Evolutionary conservation across 345 rosid species (phyloP).

Genomic region (Viola odorata): DNA sequence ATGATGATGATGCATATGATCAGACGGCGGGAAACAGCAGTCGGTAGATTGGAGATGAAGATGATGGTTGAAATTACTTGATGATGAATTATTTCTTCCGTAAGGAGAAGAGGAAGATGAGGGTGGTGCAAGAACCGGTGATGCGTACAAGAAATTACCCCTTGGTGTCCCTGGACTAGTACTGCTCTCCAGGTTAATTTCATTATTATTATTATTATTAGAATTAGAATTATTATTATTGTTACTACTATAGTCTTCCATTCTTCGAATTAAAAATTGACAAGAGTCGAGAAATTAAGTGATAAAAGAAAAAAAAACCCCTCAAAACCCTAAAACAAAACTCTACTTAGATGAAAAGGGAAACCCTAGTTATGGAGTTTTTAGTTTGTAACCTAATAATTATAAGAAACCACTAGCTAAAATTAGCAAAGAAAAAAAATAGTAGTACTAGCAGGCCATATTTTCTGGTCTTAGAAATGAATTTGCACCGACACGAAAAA

Average conservation of each 20-base stretch:
- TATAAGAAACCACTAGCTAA: no score
- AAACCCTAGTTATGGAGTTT: no score
- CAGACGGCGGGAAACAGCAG: constrained; percentile 31
- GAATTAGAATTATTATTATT: constrained; percentile 30
- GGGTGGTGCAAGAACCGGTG: constrained; percentile 35
- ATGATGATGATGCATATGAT: no score
- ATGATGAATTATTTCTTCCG: constrained; percentile 28
- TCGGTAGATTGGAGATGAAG: constrained; percentile 47
- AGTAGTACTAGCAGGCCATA: no score
- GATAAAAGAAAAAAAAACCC: no score
- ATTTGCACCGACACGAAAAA: constrained; percentile 43
- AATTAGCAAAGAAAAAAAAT: no score
- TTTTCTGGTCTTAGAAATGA: constrained; percentile 28
- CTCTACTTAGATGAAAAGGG: no score
- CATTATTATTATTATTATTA: no score
- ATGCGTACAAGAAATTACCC: constrained; percentile 69
- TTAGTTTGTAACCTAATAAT: no score
- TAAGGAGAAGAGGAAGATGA: constrained; percentile 38
- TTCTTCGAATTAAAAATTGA: constrained; percentile 10
- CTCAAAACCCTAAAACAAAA: no score
- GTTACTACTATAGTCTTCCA: constrained; percentile 75
- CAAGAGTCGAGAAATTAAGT: no score
- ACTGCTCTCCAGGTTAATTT: no score
- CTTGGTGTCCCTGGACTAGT: constrained; percentile 13
- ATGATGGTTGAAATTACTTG: constrained; percentile 21